Evolutionary conservation across 306 rosid species (phyloP).

Genomic region (Argentina anserina): DNA sequence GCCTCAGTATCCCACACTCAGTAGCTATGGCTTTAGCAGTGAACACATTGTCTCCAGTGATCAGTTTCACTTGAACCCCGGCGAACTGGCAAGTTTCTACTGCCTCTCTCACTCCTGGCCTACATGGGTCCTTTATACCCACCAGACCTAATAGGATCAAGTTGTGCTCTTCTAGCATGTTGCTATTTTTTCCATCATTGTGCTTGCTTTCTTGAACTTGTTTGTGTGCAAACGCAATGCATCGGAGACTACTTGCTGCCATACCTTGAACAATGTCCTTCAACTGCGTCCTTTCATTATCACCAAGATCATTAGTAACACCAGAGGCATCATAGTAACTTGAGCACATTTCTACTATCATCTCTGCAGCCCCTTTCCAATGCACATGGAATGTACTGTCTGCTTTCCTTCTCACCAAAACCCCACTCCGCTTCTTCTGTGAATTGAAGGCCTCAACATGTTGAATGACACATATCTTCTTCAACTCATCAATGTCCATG

Average conservation of each 20-base stretch:
- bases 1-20: slow-evolving; percentile 28
- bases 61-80: slow-evolving; percentile 31
- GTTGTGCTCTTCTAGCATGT: slow-evolving; percentile 10
- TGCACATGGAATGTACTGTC: slow-evolving; percentile 30
- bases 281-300: slow-evolving; percentile 7
- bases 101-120: slow-evolving; percentile 23
- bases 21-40: slow-evolving; percentile 32
- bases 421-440: slow-evolving; percentile 33
- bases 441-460: slow-evolving; percentile 46
- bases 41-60: slow-evolving; percentile 32
- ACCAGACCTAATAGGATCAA: slow-evolving; percentile 30
- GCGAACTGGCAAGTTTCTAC: slow-evolving; percentile 29
- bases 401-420: slow-evolving; percentile 18
- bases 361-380: slow-evolving; percentile 47
- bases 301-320: slow-evolving; percentile 2
- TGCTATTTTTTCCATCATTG: neutral
- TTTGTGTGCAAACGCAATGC: slow-evolving; percentile 39
- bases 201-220: slow-evolving; percentile 3
- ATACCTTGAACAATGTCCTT: slow-evolving; percentile 31
- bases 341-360: slow-evolving; percentile 29
- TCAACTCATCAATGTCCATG: slow-evolving; percentile 31
- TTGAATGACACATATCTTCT: slow-evolving; percentile 1
- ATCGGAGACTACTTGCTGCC: slow-evolving; percentile 35
- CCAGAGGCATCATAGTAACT: slow-evolving; percentile 35
- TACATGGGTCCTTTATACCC: slow-evolving; percentile 34